Percentiles rank a stretch among this genome's conserved stretches.
phyloP scores from a whole-genome alignment of 192 early-diverging fungal species.

The Phlyctochytrium planicorne region DNA sequence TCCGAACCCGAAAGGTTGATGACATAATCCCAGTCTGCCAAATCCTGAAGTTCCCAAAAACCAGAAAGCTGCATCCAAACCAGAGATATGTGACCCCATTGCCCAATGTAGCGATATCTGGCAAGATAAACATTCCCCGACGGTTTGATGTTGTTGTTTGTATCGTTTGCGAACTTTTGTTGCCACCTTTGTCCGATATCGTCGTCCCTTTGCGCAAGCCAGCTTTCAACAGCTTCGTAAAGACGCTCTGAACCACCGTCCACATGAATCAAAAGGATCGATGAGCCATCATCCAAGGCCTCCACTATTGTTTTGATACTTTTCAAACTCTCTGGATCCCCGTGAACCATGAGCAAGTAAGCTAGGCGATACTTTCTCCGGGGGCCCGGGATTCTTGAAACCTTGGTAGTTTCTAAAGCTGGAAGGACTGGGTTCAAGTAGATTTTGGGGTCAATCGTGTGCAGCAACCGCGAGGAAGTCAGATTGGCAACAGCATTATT shows the following conservation, averaged over 20 bases:
- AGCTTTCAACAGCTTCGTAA: constrained; percentile 13
- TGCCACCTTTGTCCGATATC: not conserved
- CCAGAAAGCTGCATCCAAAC: constrained; percentile 47
- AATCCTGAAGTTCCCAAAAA: constrained; percentile 48
- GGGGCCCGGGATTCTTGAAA: constrained; percentile 11
- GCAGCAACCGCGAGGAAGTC: constrained; percentile 29
- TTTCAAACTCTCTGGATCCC: constrained; percentile 4
- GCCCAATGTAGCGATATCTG: constrained; percentile 22
- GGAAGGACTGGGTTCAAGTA: constrained; percentile 33
- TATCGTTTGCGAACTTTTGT: not conserved
- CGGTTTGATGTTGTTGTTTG: not conserved
- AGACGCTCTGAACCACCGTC: constrained; percentile 21
- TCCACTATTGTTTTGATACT: constrained; percentile 29
- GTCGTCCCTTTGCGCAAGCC: constrained; percentile 15
- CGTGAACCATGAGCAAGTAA: constrained; percentile 50
- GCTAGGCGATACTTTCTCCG: constrained; percentile 39
- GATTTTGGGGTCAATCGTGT: constrained; percentile 19
- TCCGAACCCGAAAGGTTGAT: constrained; percentile 46
- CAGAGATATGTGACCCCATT: constrained; percentile 48
- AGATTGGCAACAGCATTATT: constrained; percentile 33
- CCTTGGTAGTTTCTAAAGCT: not conserved
- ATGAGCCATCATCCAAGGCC: constrained; percentile 37
- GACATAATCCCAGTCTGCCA: constrained; percentile 56
- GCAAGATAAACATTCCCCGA: constrained; percentile 39
- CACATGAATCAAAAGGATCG: constrained; percentile 47